Evolutionary conservation across 305 asterid genomes (phyloP).

Genomic region (Solanum hybrid): DNA sequence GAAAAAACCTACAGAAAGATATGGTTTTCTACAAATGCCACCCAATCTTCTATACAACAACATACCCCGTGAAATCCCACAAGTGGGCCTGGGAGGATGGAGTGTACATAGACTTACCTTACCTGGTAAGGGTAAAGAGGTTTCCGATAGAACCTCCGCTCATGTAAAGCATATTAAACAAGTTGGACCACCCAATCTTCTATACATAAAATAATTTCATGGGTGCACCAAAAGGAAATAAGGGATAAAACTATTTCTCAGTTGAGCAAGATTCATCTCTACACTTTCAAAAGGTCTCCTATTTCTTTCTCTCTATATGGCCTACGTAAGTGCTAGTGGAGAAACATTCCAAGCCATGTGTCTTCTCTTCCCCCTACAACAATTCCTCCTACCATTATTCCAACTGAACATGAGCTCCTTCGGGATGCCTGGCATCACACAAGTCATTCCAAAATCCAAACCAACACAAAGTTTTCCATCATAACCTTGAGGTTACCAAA

Average conservation of each 20-base stretch:
- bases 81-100: neutral
- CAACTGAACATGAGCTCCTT: neutral
- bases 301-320: neutral
- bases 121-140: neutral
- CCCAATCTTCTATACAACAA: neutral
- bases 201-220: neutral
- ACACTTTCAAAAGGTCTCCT: neutral
- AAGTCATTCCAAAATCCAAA: neutral
- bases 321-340: neutral
- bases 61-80: neutral
- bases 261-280: neutral
- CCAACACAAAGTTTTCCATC: neutral
- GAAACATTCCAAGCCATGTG: neutral
- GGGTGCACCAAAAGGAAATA: neutral
- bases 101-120: neutral
- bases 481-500: neutral
- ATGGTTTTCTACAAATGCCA: neutral
- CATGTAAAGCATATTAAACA: neutral
- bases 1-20: neutral
- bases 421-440: neutral
- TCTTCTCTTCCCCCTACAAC: neutral
- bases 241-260: neutral
- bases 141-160: neutral
- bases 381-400: neutral
- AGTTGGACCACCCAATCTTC: neutral